Base-by-base conservation (phyloP, 2,329 filamentous ascomycete genomes). In the Penicillium sp. region DNA sequence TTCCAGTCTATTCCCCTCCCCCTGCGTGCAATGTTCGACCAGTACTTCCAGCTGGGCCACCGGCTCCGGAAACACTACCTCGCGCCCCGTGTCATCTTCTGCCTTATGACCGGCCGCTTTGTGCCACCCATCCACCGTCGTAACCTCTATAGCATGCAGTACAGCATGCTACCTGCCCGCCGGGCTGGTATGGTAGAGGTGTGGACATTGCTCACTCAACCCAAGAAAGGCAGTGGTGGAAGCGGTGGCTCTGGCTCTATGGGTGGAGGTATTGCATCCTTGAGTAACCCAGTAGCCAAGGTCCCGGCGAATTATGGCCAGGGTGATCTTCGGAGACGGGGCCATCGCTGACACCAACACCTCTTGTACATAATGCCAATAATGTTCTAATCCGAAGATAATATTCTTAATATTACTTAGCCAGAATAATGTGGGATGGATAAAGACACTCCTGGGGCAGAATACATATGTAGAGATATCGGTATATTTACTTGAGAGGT, bases 21-120 rank as follows among this genome's bases (percentile, higher is more conserved):
- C 4, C 89, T 97, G 63, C 84, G 87, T n/a, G 90, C 89, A 66
- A 97, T 97, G 85, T 97, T 99, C 74, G 85, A 95, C 58, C 92
- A 97, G 69, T 99, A 99, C 76, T 96, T 95, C 70, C 92, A 97
- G 72, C 90, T 99, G 67, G 92, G 89, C 29, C 86, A 90, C 61
- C 90, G 94, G 46, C 90, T 99, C 60, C 88, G 91, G 55, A 96
- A 96, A 72, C 94, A 99, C 76, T 99, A 99, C 72, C 82, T 97
- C 42, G 93, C 92, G 0, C 91, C 91, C 0, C 85, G 87, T 14
- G 95, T 99, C 20, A 84, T 97, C 46, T 81, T 96, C 38, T 94
- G 91, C 66, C 86, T 99, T 2, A 80, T 92, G 24, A 96, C 91
- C 0, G 94, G 94, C 56, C 89, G 89, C 59, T 97, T 97, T 63